Evolutionary conservation across 2,329 filamentous ascomycete species (phyloP), one percentile per base, ranked within the genome.

Genomic region (Diaporthe citri): DNA sequence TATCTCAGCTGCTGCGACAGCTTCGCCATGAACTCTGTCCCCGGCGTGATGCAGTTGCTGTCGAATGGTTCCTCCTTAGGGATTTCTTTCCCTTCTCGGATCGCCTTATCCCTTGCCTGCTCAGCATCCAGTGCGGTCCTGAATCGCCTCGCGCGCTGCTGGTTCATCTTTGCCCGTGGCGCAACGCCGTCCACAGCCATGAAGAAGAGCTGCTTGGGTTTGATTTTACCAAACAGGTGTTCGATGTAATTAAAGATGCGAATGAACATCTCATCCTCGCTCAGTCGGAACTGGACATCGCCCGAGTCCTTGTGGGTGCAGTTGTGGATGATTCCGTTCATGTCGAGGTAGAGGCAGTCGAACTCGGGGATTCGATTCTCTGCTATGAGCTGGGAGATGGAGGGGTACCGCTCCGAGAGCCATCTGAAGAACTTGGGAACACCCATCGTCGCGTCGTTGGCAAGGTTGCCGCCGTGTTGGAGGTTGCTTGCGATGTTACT

Each of bases 281-380:
- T 96, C 85, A 98, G 93, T 73, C 97, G 95, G 81, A 97, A 97
- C 1, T 95, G 95, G 5, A 95, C 92, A 82, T 96, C 96, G 82
- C 97, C 96, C 34, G 95, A 93, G 85, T 99, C 96, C 82, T 97
- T 98, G 86, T 99, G 97, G 74, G 97, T 99, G 85, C 97, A 99
- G 85, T 99, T 99, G 86, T 99, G 96, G 81, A 99, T 99, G 84
- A 99, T 99, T 79, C 97, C 97, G 85, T 99, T 99, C 97, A 99
- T 99, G 82, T 97, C 95, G 80, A 97, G 92, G 86, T 99, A 99
- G 77, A 99, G 92, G 85, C 95, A 97, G 85, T 99, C 97, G 86
- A 99, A 99, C 85, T 99, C 97, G 78, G 97, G 97, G 85, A 99
- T 99, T 80, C 97, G 94, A 85, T 98, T 99, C 88, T 99, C 97